A percentile compares a stretch with the other conserved stretches of the same genome.
These are phyloP conservation scores for Tetrahymena thermophila DNA, from an alignment of 73 alveolate species.

Conservation along the genomic window DNA sequence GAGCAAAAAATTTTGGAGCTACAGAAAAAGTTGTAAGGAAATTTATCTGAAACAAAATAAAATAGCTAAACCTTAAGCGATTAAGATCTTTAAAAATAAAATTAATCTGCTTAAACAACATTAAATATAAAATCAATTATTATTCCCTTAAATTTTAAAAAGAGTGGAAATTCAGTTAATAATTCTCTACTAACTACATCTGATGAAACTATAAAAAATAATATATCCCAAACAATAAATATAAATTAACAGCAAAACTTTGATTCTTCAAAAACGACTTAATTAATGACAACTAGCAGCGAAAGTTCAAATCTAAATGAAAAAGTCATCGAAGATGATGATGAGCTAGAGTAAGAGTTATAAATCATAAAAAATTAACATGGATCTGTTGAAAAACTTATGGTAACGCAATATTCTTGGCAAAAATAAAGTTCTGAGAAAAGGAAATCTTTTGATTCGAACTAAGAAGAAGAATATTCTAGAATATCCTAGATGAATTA, in stretches of 20 bases:
- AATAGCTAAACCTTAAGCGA: too few species aligned
- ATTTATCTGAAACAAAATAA: too few species aligned
- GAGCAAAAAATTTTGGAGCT: background rate
- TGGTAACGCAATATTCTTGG: background rate
- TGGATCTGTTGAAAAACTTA: background rate
- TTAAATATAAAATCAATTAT: too few species aligned
- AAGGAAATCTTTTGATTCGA: background rate
- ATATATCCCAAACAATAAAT: background rate
- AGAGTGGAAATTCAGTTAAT: background rate
- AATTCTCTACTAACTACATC: background rate
- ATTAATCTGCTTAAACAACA: too few species aligned
- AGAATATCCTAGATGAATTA: background rate
- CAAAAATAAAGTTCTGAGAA: background rate
- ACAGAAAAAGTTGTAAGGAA: background rate
- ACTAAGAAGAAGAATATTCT: background rate
- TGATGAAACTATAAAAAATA: background rate
- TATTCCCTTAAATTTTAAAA: too few species aligned
- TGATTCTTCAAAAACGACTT: background rate
- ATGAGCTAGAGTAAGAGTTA: background rate
- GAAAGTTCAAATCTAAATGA: background rate
- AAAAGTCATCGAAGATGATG: background rate
- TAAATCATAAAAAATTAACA: background rate
- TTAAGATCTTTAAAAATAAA: too few species aligned
- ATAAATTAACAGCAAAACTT: background rate
- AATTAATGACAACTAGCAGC: background rate